Percentiles rank a stretch among this genome's conserved stretches.
Evolutionary conservation across 1,284 basidiomycete species (phyloP).

Genomic region (Meripilus lineatus): DNA sequence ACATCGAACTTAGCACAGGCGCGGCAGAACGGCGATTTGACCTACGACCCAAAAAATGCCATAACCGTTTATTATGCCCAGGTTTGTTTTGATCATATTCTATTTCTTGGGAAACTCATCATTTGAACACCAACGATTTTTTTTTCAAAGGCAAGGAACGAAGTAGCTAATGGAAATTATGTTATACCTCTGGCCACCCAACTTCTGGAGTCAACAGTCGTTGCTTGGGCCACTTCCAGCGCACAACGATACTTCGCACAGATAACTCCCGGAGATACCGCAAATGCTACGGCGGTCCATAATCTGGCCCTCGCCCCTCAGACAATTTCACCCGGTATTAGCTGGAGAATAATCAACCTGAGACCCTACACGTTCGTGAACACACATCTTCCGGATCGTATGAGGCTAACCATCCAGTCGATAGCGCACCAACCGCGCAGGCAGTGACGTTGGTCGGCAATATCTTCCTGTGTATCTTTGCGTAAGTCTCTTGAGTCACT

Average conservation of each 20-base stretch:
- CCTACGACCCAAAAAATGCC: conserved; percentile 26
- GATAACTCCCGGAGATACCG: conserved; percentile 22
- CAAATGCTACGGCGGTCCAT: conserved; percentile 37
- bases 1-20: conserved; percentile 23
- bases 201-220: conserved; percentile 20
- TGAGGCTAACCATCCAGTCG: not conserved
- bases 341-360: conserved; percentile 36
- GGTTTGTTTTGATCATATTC: conserved; percentile 9
- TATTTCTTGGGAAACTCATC: not conserved
- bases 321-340: conserved; percentile 37
- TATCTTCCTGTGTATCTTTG: conserved; percentile 44
- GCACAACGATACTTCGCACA: conserved; percentile 28
- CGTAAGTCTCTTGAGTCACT: conserved; percentile 22
- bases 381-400: no score
- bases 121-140: not conserved
- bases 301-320: conserved; percentile 39
- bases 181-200: conserved; percentile 24
- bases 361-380: conserved; percentile 36
- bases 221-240: conserved; percentile 22
- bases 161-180: conserved; percentile 28
- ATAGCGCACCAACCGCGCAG: conserved; percentile 38
- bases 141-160: conserved; percentile 24
- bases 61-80: conserved; percentile 33
- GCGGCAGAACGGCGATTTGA: conserved; percentile 26
- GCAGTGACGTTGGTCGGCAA: conserved; percentile 48